Evolutionary conservation across 2,329 filamentous ascomycete genomes (phyloP).

Genomic region (Acrocalymma vagum): DNA sequence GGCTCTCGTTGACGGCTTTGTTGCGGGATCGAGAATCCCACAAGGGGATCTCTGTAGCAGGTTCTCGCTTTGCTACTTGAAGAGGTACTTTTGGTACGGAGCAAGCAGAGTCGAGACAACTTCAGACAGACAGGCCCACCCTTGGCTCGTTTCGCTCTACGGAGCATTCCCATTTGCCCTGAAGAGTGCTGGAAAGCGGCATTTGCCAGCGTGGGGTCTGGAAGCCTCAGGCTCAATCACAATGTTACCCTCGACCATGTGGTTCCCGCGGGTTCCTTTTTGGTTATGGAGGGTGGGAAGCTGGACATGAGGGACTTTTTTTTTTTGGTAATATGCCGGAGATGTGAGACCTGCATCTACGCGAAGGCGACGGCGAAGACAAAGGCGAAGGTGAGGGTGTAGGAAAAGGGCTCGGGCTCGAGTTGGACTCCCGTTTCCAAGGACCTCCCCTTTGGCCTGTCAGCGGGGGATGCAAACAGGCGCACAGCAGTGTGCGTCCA

Average conservation of each 20-base stretch:
- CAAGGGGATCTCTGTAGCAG: conserved; percentile 32
- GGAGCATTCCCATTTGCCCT: conserved; percentile 29
- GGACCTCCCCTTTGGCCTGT: too few species aligned
- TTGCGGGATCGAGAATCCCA: conserved; percentile 25
- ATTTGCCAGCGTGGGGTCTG: conserved; percentile 23
- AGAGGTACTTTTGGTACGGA: conserved; percentile 22
- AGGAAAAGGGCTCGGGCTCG: too few species aligned
- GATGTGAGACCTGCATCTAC: conserved; percentile 20
- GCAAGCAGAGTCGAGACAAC: conserved; percentile 22
- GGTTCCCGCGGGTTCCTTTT: conserved; percentile 17
- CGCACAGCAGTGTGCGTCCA: conserved; percentile 18
- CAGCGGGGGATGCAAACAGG: conserved; percentile 17
- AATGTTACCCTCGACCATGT: conserved; percentile 12
- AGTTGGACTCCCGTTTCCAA: too few species aligned
- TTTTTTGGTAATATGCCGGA: conserved; percentile 20
- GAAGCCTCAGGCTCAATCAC: conserved; percentile 31
- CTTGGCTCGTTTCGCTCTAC: conserved; percentile 34
- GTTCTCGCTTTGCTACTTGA: conserved; percentile 21
- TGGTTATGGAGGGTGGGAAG: conserved; percentile 16
- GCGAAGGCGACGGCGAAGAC: too few species aligned
- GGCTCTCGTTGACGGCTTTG: conserved; percentile 20
- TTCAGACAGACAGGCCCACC: conserved; percentile 27
- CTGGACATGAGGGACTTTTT: conserved; percentile 15
- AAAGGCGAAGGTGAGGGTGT: too few species aligned
- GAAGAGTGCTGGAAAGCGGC: conserved; percentile 26